Conservation (phyloP, 768 basidiomycete genomes). For the Coprinopsis cinerea region DNA sequence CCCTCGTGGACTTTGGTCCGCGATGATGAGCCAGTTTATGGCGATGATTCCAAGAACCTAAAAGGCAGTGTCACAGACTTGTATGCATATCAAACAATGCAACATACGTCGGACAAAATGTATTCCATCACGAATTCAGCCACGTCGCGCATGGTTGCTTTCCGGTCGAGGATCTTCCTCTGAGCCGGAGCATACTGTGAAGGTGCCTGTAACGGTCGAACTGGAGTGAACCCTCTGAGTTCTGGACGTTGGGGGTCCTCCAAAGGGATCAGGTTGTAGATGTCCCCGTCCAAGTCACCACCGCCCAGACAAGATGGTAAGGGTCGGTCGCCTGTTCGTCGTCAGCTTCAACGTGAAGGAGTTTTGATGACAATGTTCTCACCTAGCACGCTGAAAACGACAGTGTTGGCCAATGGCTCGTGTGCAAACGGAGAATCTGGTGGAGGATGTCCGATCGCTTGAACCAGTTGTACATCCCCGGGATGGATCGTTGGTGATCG, state of each 20-base stretch:
- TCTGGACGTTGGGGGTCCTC: slow-evolving; percentile 24
- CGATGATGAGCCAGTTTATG: slow-evolving; percentile 58
- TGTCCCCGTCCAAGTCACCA: slow-evolving; percentile 66
- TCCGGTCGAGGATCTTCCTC: slow-evolving; percentile 38
- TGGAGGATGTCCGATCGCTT: slow-evolving; percentile 57
- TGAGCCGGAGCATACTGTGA: slow-evolving; percentile 44
- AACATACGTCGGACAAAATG: slow-evolving; percentile 55
- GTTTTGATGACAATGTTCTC: slow-evolving; percentile 3
- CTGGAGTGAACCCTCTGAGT: no score
- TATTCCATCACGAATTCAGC: slow-evolving; percentile 68
- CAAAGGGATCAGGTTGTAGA: slow-evolving; percentile 48
- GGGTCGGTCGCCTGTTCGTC: slow-evolving; percentile 44
- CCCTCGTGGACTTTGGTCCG: slow-evolving; percentile 43
- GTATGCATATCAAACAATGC: not conserved
- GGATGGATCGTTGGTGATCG: slow-evolving; percentile 68
- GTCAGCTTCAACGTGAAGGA: not conserved
- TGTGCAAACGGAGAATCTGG: slow-evolving; percentile 42
- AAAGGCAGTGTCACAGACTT: slow-evolving; percentile 1
- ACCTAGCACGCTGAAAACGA: slow-evolving; percentile 63
- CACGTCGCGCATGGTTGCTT: slow-evolving; percentile 57
- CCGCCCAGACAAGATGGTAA: slow-evolving; percentile 60
- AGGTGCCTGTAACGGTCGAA: no score
- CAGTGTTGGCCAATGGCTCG: slow-evolving; percentile 52
- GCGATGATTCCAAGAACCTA: slow-evolving; percentile 59
- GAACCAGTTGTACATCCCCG: slow-evolving; percentile 57